Conservation (phyloP, 805 yeast genomes). For the Spathaspora gorwiae region DNA sequence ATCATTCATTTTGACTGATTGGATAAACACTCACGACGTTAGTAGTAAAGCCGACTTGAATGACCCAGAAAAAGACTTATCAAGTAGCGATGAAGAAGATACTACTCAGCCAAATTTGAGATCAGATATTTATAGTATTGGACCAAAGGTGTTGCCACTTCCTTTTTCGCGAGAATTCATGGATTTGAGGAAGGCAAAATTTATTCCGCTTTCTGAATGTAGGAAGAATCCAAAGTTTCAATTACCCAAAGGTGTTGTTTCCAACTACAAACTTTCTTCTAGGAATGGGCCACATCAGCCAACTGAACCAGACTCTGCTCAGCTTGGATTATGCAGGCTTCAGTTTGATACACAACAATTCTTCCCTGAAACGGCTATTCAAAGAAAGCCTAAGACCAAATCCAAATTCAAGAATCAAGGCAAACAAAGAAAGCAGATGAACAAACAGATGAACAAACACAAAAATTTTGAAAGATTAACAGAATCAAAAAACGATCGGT, state of each 20-base stretch:
- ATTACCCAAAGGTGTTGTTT: slow-evolving; percentile 1
- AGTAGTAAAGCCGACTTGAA: too few species aligned
- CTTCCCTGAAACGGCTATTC: not conserved
- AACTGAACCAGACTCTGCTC: not conserved
- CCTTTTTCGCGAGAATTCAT: slow-evolving; percentile 8
- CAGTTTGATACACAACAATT: not conserved
- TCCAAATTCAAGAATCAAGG: not conserved
- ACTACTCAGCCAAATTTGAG: not conserved
- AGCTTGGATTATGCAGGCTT: slow-evolving; percentile 2
- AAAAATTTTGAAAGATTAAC: not conserved
- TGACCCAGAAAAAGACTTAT: not conserved
- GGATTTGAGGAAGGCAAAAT: slow-evolving; percentile 3
- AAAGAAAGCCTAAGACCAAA: not conserved
- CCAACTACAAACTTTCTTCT: slow-evolving; percentile 1
- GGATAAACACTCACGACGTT: too few species aligned
- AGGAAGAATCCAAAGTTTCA: slow-evolving; percentile 7
- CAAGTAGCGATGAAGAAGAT: not conserved
- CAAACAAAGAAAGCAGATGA: not conserved
- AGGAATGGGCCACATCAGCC: not conserved
- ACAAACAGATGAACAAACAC: not conserved
- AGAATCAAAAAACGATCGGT: slow-evolving; percentile 10
- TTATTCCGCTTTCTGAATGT: slow-evolving; percentile 10
- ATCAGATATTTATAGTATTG: slow-evolving; percentile 3
- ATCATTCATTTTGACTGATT: too few species aligned
- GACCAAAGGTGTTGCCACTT: slow-evolving; percentile 6